Percentiles rank a stretch among this genome's conserved stretches.
Evolutionary conservation across 768 basidiomycete genomes (phyloP).

Genomic region (Suillus paluster): DNA sequence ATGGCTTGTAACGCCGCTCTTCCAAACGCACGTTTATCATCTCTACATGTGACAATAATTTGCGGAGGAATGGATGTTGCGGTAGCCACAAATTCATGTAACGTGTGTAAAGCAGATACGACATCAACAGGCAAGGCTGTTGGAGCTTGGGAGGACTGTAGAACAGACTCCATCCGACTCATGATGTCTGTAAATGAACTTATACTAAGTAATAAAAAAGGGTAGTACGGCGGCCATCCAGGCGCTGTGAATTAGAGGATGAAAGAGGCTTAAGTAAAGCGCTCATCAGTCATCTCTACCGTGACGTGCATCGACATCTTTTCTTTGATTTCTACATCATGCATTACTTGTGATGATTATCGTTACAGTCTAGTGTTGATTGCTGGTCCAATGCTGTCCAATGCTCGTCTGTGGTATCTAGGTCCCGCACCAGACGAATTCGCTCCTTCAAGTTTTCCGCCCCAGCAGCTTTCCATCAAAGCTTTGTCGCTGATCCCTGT

Average conservation of each 20-base stretch:
- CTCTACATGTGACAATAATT: slow-evolving; percentile 36
- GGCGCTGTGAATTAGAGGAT: not conserved
- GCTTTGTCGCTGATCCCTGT: not conserved
- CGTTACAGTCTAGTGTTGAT: too few species aligned
- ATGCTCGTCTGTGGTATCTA: too few species aligned
- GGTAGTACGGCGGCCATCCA: not conserved
- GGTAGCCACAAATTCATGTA: slow-evolving; percentile 35
- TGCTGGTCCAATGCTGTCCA: too few species aligned
- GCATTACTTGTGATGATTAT: too few species aligned
- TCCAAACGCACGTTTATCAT: slow-evolving; percentile 36
- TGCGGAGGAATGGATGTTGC: slow-evolving; percentile 34
- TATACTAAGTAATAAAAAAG: too few species aligned
- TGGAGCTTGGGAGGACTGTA: slow-evolving; percentile 26
- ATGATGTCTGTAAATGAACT: slow-evolving; percentile 18
- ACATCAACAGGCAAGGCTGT: slow-evolving; percentile 28
- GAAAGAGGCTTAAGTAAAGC: too few species aligned
- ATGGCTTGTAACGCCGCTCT: slow-evolving; percentile 34
- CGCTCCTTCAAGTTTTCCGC: not conserved
- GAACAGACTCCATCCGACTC: slow-evolving; percentile 30
- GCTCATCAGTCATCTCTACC: too few species aligned
- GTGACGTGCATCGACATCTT: too few species aligned
- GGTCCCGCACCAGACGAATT: too few species aligned
- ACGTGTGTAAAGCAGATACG: slow-evolving; percentile 29
- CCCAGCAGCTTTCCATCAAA: too few species aligned
- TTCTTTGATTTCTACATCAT: too few species aligned